Conservation (phyloP, 2,329 filamentous ascomycete species). For the Camillea tinctor region DNA sequence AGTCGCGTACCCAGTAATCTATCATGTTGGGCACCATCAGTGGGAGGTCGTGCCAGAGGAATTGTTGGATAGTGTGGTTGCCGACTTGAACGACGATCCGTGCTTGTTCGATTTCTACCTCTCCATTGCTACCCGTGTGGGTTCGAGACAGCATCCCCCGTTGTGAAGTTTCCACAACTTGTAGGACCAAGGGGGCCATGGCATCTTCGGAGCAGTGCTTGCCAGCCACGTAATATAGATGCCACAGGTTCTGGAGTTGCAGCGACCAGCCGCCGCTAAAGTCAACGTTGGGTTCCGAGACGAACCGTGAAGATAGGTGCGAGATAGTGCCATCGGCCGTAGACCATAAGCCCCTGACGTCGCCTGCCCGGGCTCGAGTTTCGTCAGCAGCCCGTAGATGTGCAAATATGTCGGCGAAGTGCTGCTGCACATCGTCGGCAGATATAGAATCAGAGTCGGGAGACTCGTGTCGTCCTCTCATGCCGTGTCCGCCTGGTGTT, state of each 20-base stretch:
- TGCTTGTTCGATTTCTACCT: conserved; percentile 13
- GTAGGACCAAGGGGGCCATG: conserved; percentile 17
- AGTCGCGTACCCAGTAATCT: conserved; percentile 20
- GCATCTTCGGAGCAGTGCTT: conserved; percentile 14
- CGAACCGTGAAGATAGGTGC: conserved; percentile 20
- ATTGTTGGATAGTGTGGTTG: conserved; percentile 13
- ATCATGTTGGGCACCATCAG: conserved; percentile 21
- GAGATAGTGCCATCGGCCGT: conserved; percentile 20
- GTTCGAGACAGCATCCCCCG: conserved; percentile 17
- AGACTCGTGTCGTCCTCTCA: conserved; percentile 1
- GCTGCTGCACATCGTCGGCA: conserved; percentile 14
- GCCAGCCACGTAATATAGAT: conserved; percentile 21
- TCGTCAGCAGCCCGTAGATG: conserved; percentile 19
- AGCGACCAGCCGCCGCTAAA: conserved; percentile 19
- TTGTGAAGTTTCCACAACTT: conserved; percentile 19
- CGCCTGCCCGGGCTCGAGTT: conserved; percentile 16
- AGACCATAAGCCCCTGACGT: conserved; percentile 17
- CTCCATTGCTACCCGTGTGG: conserved; percentile 8
- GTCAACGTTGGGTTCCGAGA: conserved; percentile 21
- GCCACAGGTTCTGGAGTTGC: conserved; percentile 23
- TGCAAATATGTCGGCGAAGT: conserved; percentile 19
- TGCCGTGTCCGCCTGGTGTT: conserved; percentile 6
- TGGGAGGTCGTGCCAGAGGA: conserved; percentile 21
- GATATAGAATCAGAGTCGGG: conserved; percentile 3
- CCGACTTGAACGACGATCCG: conserved; percentile 14